A percentile compares a stretch with the other conserved stretches of the same genome.
phyloP scores from a whole-genome alignment of 2,329 filamentous ascomycete genomes.

The Endocalyx cinctus region DNA sequence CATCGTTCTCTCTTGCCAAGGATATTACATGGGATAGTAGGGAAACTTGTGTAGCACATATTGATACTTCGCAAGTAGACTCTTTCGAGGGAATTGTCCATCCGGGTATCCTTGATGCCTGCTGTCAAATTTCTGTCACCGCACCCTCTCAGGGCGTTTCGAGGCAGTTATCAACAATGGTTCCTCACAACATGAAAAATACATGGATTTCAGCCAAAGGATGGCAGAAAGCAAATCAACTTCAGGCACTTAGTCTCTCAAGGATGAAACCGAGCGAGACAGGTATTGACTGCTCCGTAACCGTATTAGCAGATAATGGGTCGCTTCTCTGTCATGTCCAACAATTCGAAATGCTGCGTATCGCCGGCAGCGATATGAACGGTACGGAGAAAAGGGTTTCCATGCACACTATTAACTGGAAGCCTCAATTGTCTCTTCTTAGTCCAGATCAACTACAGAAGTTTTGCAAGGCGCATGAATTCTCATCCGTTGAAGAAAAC shows the following conservation, averaged over 20 bases:
- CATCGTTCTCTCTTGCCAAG: background rate
- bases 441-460: background rate
- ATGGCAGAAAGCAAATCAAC: background rate
- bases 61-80: background rate
- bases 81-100: background rate
- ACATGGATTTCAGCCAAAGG: background rate
- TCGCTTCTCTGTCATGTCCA: background rate
- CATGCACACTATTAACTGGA: background rate
- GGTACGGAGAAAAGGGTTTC: background rate
- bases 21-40: background rate
- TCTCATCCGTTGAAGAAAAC: background rate
- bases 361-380: background rate
- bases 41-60: background rate
- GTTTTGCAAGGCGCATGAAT: background rate
- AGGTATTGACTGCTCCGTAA: background rate
- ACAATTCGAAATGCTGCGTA: background rate
- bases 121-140: background rate
- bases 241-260: background rate
- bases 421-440: background rate
- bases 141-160: background rate
- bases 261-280: background rate
- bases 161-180: background rate
- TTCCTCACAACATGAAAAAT: background rate
- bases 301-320: background rate
- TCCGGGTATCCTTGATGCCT: background rate